Evolutionary conservation across 345 rosid species (phyloP).

Genomic region (Fremontodendron californicum): DNA sequence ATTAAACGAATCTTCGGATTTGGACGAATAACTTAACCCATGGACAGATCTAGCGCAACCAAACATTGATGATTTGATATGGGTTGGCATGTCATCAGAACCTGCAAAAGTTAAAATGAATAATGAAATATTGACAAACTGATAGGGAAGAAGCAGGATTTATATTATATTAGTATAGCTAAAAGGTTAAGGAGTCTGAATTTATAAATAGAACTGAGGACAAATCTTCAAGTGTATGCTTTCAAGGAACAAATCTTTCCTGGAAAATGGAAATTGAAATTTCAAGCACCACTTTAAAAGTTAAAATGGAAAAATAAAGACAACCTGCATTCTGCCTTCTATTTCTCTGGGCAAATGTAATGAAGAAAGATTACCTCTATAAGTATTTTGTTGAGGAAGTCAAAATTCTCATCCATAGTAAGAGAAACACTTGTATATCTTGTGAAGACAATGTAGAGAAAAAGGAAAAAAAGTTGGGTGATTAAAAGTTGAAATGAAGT

Average conservation of each 20-base stretch:
- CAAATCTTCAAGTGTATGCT: conserved; percentile 84
- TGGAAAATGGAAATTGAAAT: conserved; percentile 13
- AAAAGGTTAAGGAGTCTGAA: not conserved
- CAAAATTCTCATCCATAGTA: conserved; percentile 89
- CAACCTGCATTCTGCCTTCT: too few relatives aligned
- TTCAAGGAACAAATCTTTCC: conserved; percentile 92
- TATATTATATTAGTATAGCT: not conserved
- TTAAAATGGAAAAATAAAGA: not conserved
- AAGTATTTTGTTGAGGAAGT: conserved; percentile 77
- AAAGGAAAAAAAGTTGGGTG: too few relatives aligned
- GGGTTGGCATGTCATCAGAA: conserved; percentile 96
- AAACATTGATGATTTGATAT: conserved; percentile 86
- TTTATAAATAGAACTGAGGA: not conserved
- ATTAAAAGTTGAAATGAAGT: too few relatives aligned
- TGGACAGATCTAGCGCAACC: too few relatives aligned
- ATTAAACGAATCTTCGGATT: too few relatives aligned
- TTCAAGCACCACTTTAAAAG: not conserved
- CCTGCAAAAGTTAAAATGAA: conserved; percentile 40
- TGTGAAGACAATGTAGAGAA: too few relatives aligned
- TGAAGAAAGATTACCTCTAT: conserved; percentile 52
- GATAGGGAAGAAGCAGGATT: not conserved
- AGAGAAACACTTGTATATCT: too few relatives aligned
- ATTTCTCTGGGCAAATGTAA: too few relatives aligned
- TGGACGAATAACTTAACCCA: too few relatives aligned
- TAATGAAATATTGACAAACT: not conserved